These are phyloP conservation scores for Entelexis paramagnoliae DNA, from an alignment of 1,139 yeast genomes.

Conservation along the genomic window DNA sequence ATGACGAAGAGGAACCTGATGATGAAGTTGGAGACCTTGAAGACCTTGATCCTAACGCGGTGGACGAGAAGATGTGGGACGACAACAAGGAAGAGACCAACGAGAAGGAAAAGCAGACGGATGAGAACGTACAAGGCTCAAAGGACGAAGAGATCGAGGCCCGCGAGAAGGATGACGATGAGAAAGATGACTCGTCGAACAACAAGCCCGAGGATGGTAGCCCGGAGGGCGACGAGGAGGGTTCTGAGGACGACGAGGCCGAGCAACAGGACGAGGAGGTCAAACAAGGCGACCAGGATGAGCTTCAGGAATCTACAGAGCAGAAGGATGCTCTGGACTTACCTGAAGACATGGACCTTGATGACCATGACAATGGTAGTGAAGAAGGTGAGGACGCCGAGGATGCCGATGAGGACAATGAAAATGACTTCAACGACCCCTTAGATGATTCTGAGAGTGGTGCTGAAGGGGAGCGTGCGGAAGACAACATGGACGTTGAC, in stretches of 20 bases:
- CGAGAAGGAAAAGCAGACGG: constrained; percentile 50
- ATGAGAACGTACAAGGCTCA: constrained; percentile 59
- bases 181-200: constrained; percentile 58
- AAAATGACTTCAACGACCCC: constrained; percentile 27
- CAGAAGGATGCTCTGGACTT: constrained; percentile 73
- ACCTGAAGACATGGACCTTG: constrained; percentile 79
- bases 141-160: constrained; percentile 63
- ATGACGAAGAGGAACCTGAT: constrained; percentile 48
- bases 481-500: constrained; percentile 60
- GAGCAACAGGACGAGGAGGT: constrained; percentile 37
- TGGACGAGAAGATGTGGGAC: constrained; percentile 99
- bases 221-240: constrained; percentile 62
- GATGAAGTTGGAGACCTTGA: constrained; percentile 87
- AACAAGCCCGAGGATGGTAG: constrained; percentile 35
- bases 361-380: constrained; percentile 46
- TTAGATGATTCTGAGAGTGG: constrained; percentile 52
- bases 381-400: constrained; percentile 27
- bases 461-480: constrained; percentile 55
- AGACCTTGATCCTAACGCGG: constrained; percentile 85
- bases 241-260: constrained; percentile 52
- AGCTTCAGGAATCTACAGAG: constrained; percentile 60
- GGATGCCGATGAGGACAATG: constrained; percentile 31
- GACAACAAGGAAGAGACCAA: constrained; percentile 74
- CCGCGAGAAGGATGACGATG: constrained; percentile 41
- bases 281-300: constrained; percentile 56